Conservation (phyloP, 1,139 yeast species). For the Geotrichum restrictum region DNA sequence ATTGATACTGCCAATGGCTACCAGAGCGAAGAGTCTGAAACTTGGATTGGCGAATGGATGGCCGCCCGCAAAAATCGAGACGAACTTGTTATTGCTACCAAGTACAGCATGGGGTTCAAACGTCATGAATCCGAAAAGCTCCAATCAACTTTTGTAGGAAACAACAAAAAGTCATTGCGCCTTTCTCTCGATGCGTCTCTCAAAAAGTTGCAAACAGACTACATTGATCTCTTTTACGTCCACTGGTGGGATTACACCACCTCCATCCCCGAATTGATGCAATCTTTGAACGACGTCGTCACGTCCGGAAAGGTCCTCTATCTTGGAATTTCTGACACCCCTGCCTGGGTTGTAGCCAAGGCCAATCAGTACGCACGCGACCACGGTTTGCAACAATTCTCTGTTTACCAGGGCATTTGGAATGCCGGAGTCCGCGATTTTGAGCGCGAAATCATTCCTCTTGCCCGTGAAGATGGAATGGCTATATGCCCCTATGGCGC, state of each 20-base stretch:
- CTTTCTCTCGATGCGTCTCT: not conserved
- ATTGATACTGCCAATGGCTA: not conserved
- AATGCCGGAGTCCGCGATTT: not conserved
- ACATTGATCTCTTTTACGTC: not conserved
- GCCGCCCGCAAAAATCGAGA: not conserved
- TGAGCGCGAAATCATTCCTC: not conserved
- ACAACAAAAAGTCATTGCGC: not conserved
- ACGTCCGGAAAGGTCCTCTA: not conserved
- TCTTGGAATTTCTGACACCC: slow-evolving; percentile 2
- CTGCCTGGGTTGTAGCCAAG: slow-evolving; percentile 1
- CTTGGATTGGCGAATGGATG: not conserved
- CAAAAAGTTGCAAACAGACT: not conserved
- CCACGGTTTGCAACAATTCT: not conserved
- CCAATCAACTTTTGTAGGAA: not conserved
- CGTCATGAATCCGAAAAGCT: not conserved
- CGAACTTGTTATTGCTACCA: not conserved
- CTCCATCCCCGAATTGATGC: not conserved
- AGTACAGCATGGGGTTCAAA: not conserved
- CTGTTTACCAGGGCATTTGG: slow-evolving; percentile 1
- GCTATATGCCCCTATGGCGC: not conserved
- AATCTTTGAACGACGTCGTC: not conserved
- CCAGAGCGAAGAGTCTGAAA: not conserved
- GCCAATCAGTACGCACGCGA: not conserved
- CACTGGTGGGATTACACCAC: not conserved
- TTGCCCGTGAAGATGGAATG: not conserved